Base-by-base conservation (phyloP, 805 yeast species). In the Kluyveromyces starmeri region DNA sequence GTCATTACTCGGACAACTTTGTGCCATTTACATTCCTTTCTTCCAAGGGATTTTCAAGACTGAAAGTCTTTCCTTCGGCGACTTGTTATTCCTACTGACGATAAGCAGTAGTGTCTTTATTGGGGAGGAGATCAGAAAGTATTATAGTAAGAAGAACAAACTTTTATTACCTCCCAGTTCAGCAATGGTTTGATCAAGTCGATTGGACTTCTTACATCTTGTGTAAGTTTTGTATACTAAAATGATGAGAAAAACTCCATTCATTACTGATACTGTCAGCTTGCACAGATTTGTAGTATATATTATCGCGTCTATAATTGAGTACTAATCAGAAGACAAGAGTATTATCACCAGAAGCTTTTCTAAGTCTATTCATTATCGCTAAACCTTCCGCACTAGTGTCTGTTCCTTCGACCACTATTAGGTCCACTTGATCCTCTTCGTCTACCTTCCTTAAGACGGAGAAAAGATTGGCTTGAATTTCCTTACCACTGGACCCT, bases 11-110 rank as follows among this genome's bases (percentile, higher is more conserved):
- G 98, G 98, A 9, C 97, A 92, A 62, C 58, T 92, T 42, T 82
- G 94, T 55, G 98, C 95, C 11, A 79, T 92, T 37, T 92, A 92
- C 55, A 71, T 89, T 28, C 95, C 96, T 40, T 86, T 88, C 50
- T 83, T 92, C 69, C 98, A 92, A 62, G 55, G 74, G 6, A 74
- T 92, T 37, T 92, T 92, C 71, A 96, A 92, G 56, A 92, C 99
- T 3, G 99, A 92, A 61, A 85, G 96, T 0, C 67, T 92, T 39
- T 65, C 72, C 31, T 52, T 86, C 6, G 61, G 68, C 11, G 99
- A 92, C 56, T 59, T 89, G 48, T 25, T 75, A 11, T 75, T 76
- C 46, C 68, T 89, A 49, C 41, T 73, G 3, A 40, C 62, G 11
- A 61, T 88, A 21, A 72, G 95, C 28, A 82, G 95, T 54, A 65